Base-by-base conservation (phyloP, 176 grass and related monocot species). In the Guadua angustifolia region DNA sequence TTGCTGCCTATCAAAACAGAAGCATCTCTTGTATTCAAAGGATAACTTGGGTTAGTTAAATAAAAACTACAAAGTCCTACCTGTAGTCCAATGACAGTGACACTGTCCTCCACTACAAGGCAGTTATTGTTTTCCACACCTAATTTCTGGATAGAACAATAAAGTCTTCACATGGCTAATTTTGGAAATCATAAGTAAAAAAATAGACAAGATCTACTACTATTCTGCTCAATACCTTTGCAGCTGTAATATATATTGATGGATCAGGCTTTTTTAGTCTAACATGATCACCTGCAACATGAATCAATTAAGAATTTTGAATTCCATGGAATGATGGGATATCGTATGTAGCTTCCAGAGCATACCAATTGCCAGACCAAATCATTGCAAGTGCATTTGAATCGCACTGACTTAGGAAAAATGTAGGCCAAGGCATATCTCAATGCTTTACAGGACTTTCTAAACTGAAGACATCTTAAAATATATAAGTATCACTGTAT, bases 101-200 rank as follows among this genome's bases (percentile, higher is more conserved):
- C 84, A 94, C 93, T 99, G 84, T 99, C 96, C 85, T 99, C 96
- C 75, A 99, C 93, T 14, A 99, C 93, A 69, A 99, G 94, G 52
- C 96, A 99, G 76, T 99, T 99, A 81, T 87, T 89, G 32, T 47
- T 88, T 66, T 89, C 79, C 17, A 94, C 78, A 35, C 85, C 91
- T 83, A 99, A 71, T 99, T 90, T 95, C 96, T 99, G 75, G 43
- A 79, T 42, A 57, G 32, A 56, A 86, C 73, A 90, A 73, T 42
- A 38, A 62, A 40, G 63, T 90, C 13, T 5, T 79, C 67, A n/a
- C n/a, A n/a, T n/a, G n/a, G n/a, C 9, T 6, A 35, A 35, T 35
- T 35, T 35, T 35, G 1, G 35, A 35, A 35, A 35, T 35, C 35
- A 35, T 47, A 58, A 24, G 32, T 5, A 55, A 80, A 79, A 67